Conservation (phyloP, 305 asterid genomes). For the Fraxinus albicans region DNA sequence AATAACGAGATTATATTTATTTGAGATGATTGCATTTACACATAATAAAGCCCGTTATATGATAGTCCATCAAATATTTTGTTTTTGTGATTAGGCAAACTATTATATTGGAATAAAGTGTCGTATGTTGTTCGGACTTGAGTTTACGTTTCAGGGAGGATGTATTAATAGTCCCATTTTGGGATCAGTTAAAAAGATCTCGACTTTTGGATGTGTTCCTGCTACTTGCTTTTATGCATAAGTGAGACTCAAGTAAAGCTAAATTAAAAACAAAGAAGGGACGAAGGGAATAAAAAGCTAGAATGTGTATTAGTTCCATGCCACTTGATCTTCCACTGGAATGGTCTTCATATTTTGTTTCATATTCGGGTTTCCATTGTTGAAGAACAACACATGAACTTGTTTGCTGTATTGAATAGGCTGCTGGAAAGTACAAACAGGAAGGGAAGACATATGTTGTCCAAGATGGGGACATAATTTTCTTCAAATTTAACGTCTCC, state of each 20-base stretch:
- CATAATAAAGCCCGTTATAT: background rate
- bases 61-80: background rate
- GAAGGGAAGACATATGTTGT: slow-evolving; percentile 97
- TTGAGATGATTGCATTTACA: background rate
- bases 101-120: background rate
- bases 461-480: slow-evolving; percentile 92
- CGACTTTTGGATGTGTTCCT: background rate
- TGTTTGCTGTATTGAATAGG: slow-evolving; percentile 44
- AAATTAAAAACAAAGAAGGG: background rate
- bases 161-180: background rate
- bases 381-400: background rate
- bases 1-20: background rate
- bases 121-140: background rate
- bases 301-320: background rate
- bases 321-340: background rate
- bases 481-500: slow-evolving; percentile 96
- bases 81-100: background rate
- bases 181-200: background rate
- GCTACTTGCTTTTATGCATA: background rate
- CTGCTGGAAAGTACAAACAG: slow-evolving; percentile 90
- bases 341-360: background rate
- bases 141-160: background rate
- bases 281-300: background rate
- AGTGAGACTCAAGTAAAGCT: background rate
- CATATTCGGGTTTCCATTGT: background rate